Evolutionary conservation across 371 early-diverging fungal genomes (phyloP).

Genomic region (Mortierella sp.): DNA sequence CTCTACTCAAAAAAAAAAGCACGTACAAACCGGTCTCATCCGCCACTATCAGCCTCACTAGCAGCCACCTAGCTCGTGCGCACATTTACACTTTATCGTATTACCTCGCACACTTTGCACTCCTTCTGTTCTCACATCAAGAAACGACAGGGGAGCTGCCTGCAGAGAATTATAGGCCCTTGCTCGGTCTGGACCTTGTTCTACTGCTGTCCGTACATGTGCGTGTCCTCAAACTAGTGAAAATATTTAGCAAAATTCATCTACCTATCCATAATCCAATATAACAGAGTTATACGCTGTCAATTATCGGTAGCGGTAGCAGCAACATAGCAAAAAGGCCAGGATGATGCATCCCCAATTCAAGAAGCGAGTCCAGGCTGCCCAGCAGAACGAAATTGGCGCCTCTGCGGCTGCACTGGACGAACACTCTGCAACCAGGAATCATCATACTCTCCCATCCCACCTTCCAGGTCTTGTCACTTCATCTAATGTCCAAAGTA

Average conservation of each 20-base stretch:
- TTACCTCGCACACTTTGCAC: neutral
- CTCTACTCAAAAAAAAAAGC: constrained; percentile 1
- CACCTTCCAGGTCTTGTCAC: constrained; percentile 12
- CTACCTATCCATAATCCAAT: neutral
- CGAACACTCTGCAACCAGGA: constrained; percentile 22
- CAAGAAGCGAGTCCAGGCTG: constrained; percentile 30
- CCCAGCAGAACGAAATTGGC: constrained; percentile 17
- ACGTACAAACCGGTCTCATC: constrained; percentile 13
- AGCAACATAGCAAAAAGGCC: neutral
- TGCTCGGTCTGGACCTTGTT: constrained; percentile 1
- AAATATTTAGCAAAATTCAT: neutral
- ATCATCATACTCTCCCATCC: constrained; percentile 4
- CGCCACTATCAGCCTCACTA: neutral
- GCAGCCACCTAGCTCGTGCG: constrained; percentile 4
- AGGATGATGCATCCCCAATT: constrained; percentile 13
- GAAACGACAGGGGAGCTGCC: neutral
- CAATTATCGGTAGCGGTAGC: neutral
- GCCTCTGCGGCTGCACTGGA: constrained; percentile 9
- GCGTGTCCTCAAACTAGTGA: neutral
- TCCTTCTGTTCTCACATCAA: neutral
- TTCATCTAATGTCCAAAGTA: neutral
- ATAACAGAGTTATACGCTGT: neutral
- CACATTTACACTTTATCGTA: neutral
- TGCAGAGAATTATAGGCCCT: neutral
- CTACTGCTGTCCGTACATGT: neutral